phyloP scores from a whole-genome alignment of 148 eudicot genomes.

The Cornus florida region DNA sequence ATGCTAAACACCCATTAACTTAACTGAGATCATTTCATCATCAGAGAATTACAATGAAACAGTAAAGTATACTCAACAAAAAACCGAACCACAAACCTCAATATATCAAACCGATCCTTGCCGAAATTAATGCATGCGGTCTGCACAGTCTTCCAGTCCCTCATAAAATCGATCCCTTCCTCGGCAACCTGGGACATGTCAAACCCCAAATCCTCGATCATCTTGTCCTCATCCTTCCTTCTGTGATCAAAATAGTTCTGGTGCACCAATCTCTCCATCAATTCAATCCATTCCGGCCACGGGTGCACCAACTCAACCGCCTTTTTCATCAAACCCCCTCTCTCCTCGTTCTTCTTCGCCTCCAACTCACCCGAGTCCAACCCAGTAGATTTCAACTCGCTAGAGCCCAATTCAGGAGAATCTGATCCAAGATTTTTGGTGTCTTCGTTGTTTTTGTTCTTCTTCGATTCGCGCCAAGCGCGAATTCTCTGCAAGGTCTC shows the following conservation, averaged over 20 bases:
- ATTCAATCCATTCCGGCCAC: slow-evolving; percentile 90
- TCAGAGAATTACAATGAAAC: background rate
- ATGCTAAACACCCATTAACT: background rate
- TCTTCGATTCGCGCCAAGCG: slow-evolving; percentile 84
- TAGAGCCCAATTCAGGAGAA: slow-evolving; percentile 10
- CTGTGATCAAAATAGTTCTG: slow-evolving; percentile 82
- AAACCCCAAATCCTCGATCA: slow-evolving; percentile 63
- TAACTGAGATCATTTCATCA: background rate
- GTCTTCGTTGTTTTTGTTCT: slow-evolving; percentile 8
- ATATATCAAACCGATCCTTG: slow-evolving; percentile 77
- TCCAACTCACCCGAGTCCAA: slow-evolving; percentile 1
- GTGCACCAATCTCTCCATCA: slow-evolving; percentile 85
- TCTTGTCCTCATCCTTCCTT: slow-evolving; percentile 74
- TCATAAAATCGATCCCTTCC: slow-evolving; percentile 56
- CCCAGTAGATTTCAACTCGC: background rate
- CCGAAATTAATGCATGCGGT: slow-evolving; percentile 77
- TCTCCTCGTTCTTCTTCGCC: slow-evolving; percentile 10
- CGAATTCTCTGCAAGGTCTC: slow-evolving; percentile 76
- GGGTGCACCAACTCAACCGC: slow-evolving; percentile 78
- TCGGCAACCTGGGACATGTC: slow-evolving; percentile 37
- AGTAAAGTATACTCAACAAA: background rate
- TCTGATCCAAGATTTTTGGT: background rate
- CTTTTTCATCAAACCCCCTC: slow-evolving; percentile 25
- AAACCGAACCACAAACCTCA: slow-evolving; percentile 45
- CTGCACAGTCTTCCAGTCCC: slow-evolving; percentile 86